phyloP scores from a whole-genome alignment of 2,329 filamentous ascomycete genomes.

The Sporothrix dimorphospora region DNA sequence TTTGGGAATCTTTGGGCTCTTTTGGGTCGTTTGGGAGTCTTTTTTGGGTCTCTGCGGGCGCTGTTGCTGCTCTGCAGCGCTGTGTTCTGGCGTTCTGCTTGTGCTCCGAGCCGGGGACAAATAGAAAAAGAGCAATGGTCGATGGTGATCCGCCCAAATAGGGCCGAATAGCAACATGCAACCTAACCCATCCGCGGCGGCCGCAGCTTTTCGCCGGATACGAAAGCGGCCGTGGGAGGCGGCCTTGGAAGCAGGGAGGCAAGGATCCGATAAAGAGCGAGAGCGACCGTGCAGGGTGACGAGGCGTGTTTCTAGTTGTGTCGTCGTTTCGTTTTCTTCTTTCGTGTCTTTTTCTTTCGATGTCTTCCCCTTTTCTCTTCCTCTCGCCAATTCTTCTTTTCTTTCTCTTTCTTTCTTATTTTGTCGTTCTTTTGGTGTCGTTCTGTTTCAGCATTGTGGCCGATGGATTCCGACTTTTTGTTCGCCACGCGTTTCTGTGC shows the following conservation, averaged over 20 bases:
- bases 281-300: conserved; percentile 13
- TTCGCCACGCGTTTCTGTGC: background rate
- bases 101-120: conserved; percentile 21
- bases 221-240: conserved; percentile 19
- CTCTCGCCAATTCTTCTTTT: background rate
- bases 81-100: conserved; percentile 12
- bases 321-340: background rate
- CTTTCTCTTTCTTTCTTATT: background rate
- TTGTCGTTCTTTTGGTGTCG: background rate
- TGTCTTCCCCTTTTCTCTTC: background rate
- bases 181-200: conserved; percentile 30
- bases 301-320: conserved; percentile 6
- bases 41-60: background rate
- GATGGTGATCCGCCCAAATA: conserved; percentile 34
- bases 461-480: background rate
- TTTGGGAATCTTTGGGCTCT: background rate
- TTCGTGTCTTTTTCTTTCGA: background rate
- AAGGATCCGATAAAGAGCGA: conserved; percentile 22
- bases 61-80: conserved; percentile 8
- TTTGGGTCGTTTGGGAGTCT: background rate
- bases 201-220: conserved; percentile 25
- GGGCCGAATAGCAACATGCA: conserved; percentile 36
- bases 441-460: conserved; percentile 1
- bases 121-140: conserved; percentile 28
- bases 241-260: background rate